Percentiles rank a stretch among this genome's conserved stretches.
These are phyloP conservation scores for Ceriops decandra DNA, from an alignment of 345 rosid genomes.

Conservation along the genomic window DNA sequence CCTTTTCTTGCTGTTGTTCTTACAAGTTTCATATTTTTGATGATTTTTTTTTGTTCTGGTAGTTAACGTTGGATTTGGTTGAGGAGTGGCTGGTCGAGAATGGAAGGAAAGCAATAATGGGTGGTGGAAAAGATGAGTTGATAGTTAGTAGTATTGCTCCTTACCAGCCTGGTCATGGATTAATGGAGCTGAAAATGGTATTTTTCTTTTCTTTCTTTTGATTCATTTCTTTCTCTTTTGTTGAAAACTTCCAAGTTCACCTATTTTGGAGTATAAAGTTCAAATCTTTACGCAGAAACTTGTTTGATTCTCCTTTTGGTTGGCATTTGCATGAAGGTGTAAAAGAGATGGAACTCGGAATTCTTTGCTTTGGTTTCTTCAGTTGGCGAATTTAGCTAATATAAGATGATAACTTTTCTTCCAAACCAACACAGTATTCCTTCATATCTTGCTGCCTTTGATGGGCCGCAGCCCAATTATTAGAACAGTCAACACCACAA, in stretches of 20 bases:
- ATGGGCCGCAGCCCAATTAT: too few relatives aligned
- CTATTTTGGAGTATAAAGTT: background rate
- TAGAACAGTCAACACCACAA: too few relatives aligned
- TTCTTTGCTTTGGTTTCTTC: too few relatives aligned
- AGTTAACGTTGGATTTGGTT: slow-evolving; percentile 58
- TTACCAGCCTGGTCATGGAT: slow-evolving; percentile 69
- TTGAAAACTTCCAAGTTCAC: background rate
- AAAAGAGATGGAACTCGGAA: too few relatives aligned
- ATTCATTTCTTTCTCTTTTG: background rate
- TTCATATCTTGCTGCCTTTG: too few relatives aligned
- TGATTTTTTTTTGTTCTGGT: slow-evolving; percentile 2
- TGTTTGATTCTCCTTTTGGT: too few relatives aligned
- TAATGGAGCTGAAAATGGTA: slow-evolving; percentile 78
- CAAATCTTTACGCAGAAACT: too few relatives aligned
- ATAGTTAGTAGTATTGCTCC: slow-evolving; percentile 57
- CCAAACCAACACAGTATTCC: too few relatives aligned
- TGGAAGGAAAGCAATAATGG: slow-evolving; percentile 44
- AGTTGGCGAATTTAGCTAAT: too few relatives aligned
- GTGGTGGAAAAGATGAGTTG: slow-evolving; percentile 30
- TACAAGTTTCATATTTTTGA: too few relatives aligned
- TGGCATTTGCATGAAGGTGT: too few relatives aligned
- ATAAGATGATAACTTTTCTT: too few relatives aligned
- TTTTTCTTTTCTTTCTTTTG: background rate
- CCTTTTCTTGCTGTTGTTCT: background rate
- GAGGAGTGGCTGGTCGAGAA: slow-evolving; percentile 56